Percentiles rank a stretch among this genome's conserved stretches.
Evolutionary conservation across 2,329 filamentous ascomycete genomes (phyloP).

Genomic region (Emmonsiellopsis sp.): DNA sequence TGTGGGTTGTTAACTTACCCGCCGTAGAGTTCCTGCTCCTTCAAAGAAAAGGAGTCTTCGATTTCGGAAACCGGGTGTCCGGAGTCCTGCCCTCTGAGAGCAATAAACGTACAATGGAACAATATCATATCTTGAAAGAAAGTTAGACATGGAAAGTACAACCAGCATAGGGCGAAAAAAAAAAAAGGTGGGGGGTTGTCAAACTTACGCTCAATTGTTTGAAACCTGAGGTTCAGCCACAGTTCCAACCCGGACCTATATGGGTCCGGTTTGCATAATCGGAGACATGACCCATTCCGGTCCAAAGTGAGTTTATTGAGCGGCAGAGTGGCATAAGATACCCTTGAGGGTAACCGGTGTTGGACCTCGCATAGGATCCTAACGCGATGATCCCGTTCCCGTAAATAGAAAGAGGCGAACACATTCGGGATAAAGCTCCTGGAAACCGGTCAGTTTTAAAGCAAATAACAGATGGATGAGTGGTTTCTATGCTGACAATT

Average conservation of each 20-base stretch:
- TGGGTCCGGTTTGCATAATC: conserved; percentile 28
- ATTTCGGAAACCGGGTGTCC: conserved; percentile 29
- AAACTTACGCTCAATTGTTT: conserved; percentile 43
- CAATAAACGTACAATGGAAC: conserved; percentile 49
- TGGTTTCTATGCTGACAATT: conserved; percentile 23
- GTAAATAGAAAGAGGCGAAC: conserved; percentile 43
- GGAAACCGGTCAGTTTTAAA: conserved; percentile 7
- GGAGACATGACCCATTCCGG: conserved; percentile 29
- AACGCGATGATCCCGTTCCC: conserved; percentile 42
- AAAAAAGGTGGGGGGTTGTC: neutral
- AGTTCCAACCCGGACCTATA: conserved; percentile 32
- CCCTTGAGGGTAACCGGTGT: conserved; percentile 30
- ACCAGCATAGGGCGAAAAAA: neutral
- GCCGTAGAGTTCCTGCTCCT: conserved; percentile 41
- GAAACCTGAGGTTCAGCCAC: conserved; percentile 49
- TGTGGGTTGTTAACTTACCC: conserved; percentile 31
- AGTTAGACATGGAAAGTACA: conserved; percentile 4
- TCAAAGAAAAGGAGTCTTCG: conserved; percentile 42
- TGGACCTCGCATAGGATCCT: conserved; percentile 45
- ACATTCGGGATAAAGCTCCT: conserved; percentile 41
- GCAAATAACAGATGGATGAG: neutral
- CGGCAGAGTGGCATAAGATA: conserved; percentile 41
- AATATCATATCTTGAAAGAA: conserved; percentile 42
- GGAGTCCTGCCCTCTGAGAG: conserved; percentile 49
- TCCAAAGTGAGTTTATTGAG: conserved; percentile 38